Evolutionary conservation across 257 asterid species (phyloP).

Genomic region (Przewalskia tangutica): DNA sequence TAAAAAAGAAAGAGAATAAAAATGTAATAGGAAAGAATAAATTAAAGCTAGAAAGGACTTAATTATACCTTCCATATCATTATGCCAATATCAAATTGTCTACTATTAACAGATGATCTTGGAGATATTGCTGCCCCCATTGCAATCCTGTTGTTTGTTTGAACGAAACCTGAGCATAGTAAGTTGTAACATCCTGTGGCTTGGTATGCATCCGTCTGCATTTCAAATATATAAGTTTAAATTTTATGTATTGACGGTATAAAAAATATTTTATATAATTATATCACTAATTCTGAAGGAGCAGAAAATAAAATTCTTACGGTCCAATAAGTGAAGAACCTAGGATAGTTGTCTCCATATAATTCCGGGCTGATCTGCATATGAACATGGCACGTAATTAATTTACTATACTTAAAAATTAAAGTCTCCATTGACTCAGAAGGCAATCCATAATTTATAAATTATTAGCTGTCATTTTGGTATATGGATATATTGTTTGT

Average conservation of each 20-base stretch:
- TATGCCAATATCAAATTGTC: conserved; percentile 78
- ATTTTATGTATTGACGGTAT: not conserved
- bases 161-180: conserved; percentile 81
- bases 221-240: not conserved
- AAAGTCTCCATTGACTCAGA: not conserved
- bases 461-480: not conserved
- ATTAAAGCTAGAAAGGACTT: not conserved
- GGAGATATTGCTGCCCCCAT: conserved; percentile 98
- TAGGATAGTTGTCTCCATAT: conserved; percentile 80
- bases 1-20: not conserved
- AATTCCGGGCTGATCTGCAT: conserved; percentile 76
- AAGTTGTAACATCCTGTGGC: conserved; percentile 95
- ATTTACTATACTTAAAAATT: not conserved
- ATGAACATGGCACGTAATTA: conserved; percentile 4
- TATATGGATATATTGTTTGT: not conserved
- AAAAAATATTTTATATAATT: not conserved
- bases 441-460: not conserved
- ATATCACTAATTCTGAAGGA: no score
- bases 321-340: conserved; percentile 93
- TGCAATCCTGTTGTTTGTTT: conserved; percentile 75
- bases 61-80: conserved; percentile 88
- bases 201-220: conserved; percentile 88
- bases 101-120: conserved; percentile 48
- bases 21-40: not conserved
- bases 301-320: conserved; percentile 26